Base-by-base conservation (phyloP, 306 rosid species). In the Lupinus albus region DNA sequence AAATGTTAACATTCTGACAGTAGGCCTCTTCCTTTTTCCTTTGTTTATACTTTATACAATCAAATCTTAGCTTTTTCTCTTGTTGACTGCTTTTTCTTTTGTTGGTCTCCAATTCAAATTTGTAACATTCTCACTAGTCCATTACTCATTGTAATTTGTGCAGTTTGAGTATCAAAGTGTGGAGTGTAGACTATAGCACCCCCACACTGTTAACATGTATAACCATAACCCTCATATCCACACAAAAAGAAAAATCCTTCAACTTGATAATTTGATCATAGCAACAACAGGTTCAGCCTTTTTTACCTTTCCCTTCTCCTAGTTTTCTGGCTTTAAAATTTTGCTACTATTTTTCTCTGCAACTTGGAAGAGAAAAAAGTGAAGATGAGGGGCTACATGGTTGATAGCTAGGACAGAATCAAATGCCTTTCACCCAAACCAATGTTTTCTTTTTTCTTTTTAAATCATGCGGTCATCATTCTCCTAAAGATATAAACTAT, bases 61-160 rank as follows among this genome's bases (percentile, higher is more conserved):
- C 79, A 15, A 72, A 66, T 62, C 46, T 54, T 66, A 39, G 80
- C 86, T 81, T 81, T 84, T 72, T 77, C 87, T 69, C 48, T 81
- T 80, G 81, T 89, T 86, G 96, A 92, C 98, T 88, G 88, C 96
- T 86, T 93, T 93, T 78, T 78, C 52, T 56, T 52, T 70, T 68
- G 76, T 64, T 61, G 71, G 73, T 80, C 30, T 25, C 71, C 66
- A 75, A 70, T 79, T 80, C 78, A 79, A 70, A 21, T 56, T 41
- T 68, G 66, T 33, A 66, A 58, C 75, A 76, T 62, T 70, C 74
- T 79, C 77, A 56, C 60, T 54, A 77, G 60, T 11, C 46, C 30
- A 60, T 72, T 48, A 42, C 69, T 66, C 82, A 74, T 79, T 33
- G 79, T 55, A 66, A 58, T 42, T 65, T 76, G 80, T 76, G 86